Evolutionary conservation across 257 asterid species (phyloP).

Genomic region (Paulownia fortunei): DNA sequence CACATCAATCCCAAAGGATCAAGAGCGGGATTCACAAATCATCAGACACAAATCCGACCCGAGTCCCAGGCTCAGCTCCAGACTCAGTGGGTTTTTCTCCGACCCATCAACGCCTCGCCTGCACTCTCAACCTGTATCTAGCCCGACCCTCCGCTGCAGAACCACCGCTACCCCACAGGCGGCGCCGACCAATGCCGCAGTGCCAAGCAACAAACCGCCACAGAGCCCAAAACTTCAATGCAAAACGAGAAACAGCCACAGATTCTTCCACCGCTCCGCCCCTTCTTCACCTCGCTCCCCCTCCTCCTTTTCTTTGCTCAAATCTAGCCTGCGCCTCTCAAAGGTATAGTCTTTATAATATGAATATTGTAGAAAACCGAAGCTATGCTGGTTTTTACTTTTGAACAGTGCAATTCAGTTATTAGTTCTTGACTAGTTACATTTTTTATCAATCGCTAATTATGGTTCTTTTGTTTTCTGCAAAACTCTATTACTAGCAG

Average conservation of each 20-base stretch:
- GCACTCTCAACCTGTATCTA: constrained; percentile 54
- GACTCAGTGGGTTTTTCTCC: constrained; percentile 68
- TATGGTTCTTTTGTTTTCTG: not conserved
- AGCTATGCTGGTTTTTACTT: not conserved
- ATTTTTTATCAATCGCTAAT: constrained; percentile 29
- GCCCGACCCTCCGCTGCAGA: constrained; percentile 60
- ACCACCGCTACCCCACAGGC: constrained; percentile 40
- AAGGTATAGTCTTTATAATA: constrained; percentile 49
- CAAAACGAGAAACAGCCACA: constrained; percentile 62
- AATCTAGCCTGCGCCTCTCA: constrained; percentile 61
- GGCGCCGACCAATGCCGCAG: not conserved
- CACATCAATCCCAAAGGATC: constrained; percentile 81
- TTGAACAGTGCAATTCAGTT: constrained; percentile 31
- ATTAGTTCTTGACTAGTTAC: not conserved
- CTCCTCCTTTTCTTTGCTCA: constrained; percentile 76
- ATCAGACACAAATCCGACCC: constrained; percentile 47
- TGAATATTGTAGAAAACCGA: not conserved
- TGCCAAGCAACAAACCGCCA: constrained; percentile 11
- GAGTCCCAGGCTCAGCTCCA: constrained; percentile 46
- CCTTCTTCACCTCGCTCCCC: constrained; percentile 97
- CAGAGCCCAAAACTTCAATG: constrained; percentile 70
- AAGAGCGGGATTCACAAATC: constrained; percentile 37
- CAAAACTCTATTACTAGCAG: constrained; percentile 42
- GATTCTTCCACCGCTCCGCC: constrained; percentile 66
- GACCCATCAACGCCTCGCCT: constrained; percentile 89